Conservation (phyloP, 306 rosid genomes). For the Fragaria iinumae region DNA sequence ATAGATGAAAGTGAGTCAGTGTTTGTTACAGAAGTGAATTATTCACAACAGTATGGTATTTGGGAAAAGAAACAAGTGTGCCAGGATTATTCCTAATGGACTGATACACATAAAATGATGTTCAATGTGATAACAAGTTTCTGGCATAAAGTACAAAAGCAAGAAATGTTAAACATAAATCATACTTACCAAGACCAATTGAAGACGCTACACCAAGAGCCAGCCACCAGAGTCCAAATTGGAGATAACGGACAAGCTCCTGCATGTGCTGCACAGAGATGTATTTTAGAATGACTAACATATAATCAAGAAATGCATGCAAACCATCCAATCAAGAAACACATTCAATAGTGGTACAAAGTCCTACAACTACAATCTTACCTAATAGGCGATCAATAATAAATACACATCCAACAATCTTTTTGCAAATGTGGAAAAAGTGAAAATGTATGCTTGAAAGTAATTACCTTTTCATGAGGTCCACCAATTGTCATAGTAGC, state of each 20-base stretch:
- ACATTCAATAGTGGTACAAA: background rate
- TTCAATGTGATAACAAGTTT: background rate
- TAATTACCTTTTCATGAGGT: background rate
- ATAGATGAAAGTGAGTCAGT: background rate
- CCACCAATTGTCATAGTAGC: constrained; percentile 4
- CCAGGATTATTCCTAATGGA: background rate
- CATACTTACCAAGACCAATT: constrained; percentile 18
- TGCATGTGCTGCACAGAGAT: constrained; percentile 3
- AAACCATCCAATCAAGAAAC: background rate
- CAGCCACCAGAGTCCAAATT: constrained; percentile 22
- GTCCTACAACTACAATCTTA: background rate
- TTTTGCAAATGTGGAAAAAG: background rate
- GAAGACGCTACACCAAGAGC: constrained; percentile 24
- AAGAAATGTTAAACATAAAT: background rate
- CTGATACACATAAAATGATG: background rate
- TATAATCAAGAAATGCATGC: background rate
- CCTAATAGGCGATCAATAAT: background rate
- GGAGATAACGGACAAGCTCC: constrained; percentile 11
- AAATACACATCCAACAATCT: background rate
- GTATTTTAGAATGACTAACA: background rate
- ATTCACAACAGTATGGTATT: background rate
- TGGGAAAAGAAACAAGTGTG: background rate
- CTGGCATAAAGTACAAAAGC: background rate
- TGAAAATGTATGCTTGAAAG: background rate
- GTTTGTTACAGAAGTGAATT: background rate